Conservation (phyloP, 805 yeast genomes). For the Gaillardinia entomophila region DNA sequence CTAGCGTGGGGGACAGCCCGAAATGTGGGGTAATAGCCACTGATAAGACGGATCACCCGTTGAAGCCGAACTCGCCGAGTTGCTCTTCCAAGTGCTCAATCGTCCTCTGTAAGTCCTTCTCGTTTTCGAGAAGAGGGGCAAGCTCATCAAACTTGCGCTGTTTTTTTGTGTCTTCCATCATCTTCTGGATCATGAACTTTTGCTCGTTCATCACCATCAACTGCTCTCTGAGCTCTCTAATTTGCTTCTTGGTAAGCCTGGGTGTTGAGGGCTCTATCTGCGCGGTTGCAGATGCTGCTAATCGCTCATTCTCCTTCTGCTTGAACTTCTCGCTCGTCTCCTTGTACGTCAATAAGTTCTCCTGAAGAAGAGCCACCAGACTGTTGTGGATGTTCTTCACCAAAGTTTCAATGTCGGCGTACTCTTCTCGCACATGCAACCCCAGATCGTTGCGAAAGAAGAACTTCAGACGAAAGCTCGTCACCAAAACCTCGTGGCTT, state of each 20-base stretch:
- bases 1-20: too few relatives aligned
- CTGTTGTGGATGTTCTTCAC: conserved; percentile 51
- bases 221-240: conserved; percentile 61
- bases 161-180: conserved; percentile 56
- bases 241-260: conserved; percentile 42
- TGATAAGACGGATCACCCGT: too few relatives aligned
- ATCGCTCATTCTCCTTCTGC: conserved; percentile 17
- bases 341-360: conserved; percentile 59
- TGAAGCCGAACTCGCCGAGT: conserved; percentile 51
- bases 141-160: conserved; percentile 76
- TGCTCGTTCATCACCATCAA: conserved; percentile 88
- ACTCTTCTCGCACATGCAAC: conserved; percentile 8
- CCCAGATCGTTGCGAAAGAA: conserved; percentile 6
- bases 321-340: conserved; percentile 46
- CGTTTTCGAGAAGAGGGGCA: conserved; percentile 49
- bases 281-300: conserved; percentile 1
- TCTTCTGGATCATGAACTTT: conserved; percentile 59
- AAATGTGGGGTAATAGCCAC: too few relatives aligned
- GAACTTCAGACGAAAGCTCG: conserved; percentile 16
- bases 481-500: conserved; percentile 24
- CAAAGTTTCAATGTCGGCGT: conserved; percentile 14
- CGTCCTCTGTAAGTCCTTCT: conserved; percentile 49
- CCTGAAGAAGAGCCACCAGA: conserved; percentile 58
- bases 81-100: conserved; percentile 39
- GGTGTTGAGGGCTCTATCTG: conserved; percentile 6